Conservation (phyloP, 2,329 filamentous ascomycete genomes). For the Blumeriella jaapii region DNA sequence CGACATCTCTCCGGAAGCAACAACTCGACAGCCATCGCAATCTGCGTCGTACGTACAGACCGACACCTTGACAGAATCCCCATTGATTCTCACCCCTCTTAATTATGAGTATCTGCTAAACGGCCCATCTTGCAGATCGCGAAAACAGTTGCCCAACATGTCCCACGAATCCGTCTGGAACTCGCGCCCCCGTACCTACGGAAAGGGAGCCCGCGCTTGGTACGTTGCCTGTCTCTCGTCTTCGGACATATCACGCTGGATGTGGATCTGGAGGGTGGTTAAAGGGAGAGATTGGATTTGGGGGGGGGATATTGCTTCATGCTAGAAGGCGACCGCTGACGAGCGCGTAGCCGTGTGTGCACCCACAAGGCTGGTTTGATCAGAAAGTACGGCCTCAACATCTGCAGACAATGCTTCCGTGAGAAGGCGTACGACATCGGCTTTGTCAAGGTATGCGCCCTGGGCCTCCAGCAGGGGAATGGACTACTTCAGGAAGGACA, state of each 20-base stretch:
- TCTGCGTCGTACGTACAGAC: conserved; percentile 3
- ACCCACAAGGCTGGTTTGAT: conserved; percentile 98
- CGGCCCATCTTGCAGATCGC: not conserved
- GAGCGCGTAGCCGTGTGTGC: conserved; percentile 56
- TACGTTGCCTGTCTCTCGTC: conserved; percentile 40
- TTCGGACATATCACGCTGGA: not conserved
- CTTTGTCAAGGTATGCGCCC: conserved; percentile 51
- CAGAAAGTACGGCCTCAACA: conserved; percentile 97
- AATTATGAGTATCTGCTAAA: no score
- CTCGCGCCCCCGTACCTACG: conserved; percentile 93
- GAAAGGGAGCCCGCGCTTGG: conserved; percentile 91
- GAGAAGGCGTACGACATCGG: conserved; percentile 64
- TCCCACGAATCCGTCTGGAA: conserved; percentile 98
- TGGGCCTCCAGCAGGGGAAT: not conserved
- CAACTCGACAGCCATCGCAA: no score
- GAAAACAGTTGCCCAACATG: conserved; percentile 35
- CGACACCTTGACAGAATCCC: no score
- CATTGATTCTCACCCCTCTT: no score
- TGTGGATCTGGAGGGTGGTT: not conserved
- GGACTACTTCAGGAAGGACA: not conserved
- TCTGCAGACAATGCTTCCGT: conserved; percentile 71
- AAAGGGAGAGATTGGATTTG: not conserved
- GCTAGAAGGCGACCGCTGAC: conserved; percentile 8
- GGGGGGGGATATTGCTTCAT: not conserved
- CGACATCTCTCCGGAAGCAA: no score